A percentile compares a stretch with the other conserved stretches of the same genome.
Evolutionary conservation across 2,329 filamentous ascomycete species (phyloP).

Genomic region (Penicillium hesseltinei): DNA sequence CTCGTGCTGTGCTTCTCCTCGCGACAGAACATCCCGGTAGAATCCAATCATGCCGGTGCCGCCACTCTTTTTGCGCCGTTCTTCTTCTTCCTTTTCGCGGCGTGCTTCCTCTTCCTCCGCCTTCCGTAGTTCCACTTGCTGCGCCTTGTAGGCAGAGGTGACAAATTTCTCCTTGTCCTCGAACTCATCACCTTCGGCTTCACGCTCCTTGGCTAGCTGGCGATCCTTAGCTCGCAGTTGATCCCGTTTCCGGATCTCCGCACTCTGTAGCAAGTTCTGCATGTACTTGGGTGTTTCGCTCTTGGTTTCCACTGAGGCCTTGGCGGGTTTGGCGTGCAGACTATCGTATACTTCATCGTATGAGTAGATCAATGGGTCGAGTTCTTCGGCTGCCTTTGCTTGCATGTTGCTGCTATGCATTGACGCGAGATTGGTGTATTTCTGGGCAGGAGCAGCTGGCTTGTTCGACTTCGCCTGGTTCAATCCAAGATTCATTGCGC

Average conservation of each 20-base stretch:
- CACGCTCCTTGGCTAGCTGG: conserved; percentile 58
- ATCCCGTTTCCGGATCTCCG: conserved; percentile 62
- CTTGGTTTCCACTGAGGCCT: conserved; percentile 19
- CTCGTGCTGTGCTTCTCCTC: conserved; percentile 57
- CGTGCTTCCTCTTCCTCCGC: conserved; percentile 59
- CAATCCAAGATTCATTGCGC: conserved; percentile 23
- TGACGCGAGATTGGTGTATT: conserved; percentile 48
- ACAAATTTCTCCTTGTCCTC: conserved; percentile 67
- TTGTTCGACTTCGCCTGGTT: conserved; percentile 24
- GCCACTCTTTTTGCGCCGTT: conserved; percentile 46
- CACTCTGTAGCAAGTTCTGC: conserved; percentile 57
- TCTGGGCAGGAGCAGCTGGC: conserved; percentile 18
- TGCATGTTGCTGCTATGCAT: conserved; percentile 48
- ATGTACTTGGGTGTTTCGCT: conserved; percentile 58
- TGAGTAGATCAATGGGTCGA: conserved; percentile 51
- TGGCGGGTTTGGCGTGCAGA: conserved; percentile 42
- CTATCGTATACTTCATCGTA: conserved; percentile 52
- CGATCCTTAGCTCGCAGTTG: conserved; percentile 62
- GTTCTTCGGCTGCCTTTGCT: conserved; percentile 42
- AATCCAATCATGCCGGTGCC: conserved; percentile 59
- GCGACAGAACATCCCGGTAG: conserved; percentile 59
- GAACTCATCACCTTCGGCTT: conserved; percentile 65
- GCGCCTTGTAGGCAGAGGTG: conserved; percentile 62
- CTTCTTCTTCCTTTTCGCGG: conserved; percentile 54
- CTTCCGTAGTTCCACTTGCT: conserved; percentile 59